Evolutionary conservation across 768 basidiomycete genomes (phyloP).

Genomic region (Calocybe gangraenosa): DNA sequence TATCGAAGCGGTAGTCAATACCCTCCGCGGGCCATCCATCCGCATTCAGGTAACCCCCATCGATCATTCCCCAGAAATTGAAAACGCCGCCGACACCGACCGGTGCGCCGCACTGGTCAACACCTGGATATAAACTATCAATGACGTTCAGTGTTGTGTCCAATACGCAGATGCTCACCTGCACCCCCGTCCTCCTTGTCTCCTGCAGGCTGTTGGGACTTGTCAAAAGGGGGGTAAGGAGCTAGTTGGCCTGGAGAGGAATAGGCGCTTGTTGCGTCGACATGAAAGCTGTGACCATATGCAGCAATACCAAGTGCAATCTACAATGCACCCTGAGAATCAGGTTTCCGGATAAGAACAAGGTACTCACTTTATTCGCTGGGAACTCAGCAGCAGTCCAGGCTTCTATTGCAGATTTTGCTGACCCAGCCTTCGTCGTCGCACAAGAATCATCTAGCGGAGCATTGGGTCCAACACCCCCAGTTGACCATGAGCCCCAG

Average conservation of each 20-base stretch:
- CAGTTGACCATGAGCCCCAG: conserved; percentile 42
- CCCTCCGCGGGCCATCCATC: conserved; percentile 42
- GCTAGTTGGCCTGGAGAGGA: conserved; percentile 26
- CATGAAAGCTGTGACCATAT: conserved; percentile 73
- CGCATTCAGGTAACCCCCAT: conserved; percentile 45
- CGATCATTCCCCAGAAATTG: conserved; percentile 59
- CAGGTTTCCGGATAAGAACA: neutral
- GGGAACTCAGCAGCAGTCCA: conserved; percentile 83
- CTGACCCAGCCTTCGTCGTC: conserved; percentile 61
- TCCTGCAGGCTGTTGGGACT: conserved; percentile 38
- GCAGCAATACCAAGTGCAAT: conserved; percentile 78
- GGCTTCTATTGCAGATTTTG: conserved; percentile 58
- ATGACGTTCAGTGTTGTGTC: neutral
- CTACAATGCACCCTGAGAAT: conserved; percentile 14
- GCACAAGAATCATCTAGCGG: conserved; percentile 75
- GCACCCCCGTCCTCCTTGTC: conserved; percentile 44
- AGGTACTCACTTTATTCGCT: conserved; percentile 26
- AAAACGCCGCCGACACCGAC: conserved; percentile 43
- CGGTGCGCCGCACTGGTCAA: conserved; percentile 47
- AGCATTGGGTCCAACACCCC: conserved; percentile 75
- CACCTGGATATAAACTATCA: conserved; percentile 1
- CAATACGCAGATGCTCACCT: conserved; percentile 20
- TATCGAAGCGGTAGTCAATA: conserved; percentile 55
- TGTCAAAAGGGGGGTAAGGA: conserved; percentile 48
- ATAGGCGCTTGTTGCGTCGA: conserved; percentile 35